A percentile compares a stretch with the other conserved stretches of the same genome.
Conservation (phyloP, 176 grass and related monocot genomes). For the Juncus inflexus region DNA sequence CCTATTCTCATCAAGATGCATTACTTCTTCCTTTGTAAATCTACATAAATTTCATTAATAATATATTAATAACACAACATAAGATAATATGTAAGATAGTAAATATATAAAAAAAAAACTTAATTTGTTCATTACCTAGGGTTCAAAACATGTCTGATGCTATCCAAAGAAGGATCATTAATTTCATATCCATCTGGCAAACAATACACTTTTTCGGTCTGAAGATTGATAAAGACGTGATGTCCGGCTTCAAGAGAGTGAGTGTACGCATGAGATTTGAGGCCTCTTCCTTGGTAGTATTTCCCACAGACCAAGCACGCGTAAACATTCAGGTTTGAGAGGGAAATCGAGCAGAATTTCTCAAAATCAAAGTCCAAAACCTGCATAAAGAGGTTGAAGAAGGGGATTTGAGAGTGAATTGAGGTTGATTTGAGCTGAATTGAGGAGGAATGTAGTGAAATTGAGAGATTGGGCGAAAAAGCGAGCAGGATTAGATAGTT, state of each 20-base stretch:
- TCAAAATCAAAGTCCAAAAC: constrained; percentile 99
- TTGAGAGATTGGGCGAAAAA: not conserved
- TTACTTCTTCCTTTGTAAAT: constrained; percentile 71
- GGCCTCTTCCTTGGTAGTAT: constrained; percentile 98
- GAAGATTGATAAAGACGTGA: constrained; percentile 93
- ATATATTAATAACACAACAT: too few species aligned
- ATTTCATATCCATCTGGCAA: constrained; percentile 98
- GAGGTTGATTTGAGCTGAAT: too few species aligned
- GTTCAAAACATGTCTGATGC: constrained; percentile 91
- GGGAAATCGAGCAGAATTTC: constrained; percentile 91
- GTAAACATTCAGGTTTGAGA: constrained; percentile 98
- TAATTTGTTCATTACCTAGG: constrained; percentile 49
- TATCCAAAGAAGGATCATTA: constrained; percentile 84
- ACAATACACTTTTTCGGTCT: constrained; percentile 95
- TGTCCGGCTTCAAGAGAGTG: constrained; percentile 96
- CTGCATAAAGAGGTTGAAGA: constrained; percentile 30
- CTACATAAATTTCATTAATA: constrained; percentile 45
- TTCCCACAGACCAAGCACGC: constrained; percentile 97
- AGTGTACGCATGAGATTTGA: constrained; percentile 98
- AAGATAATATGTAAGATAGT: not conserved
- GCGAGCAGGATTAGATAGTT: not conserved
- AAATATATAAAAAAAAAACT: not conserved
- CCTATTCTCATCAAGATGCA: constrained; percentile 79
- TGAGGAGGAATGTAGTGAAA: too few species aligned
- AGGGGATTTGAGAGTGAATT: not conserved